phyloP scores from a whole-genome alignment of 1,284 basidiomycete genomes.

The Heterobasidion irregulare region DNA sequence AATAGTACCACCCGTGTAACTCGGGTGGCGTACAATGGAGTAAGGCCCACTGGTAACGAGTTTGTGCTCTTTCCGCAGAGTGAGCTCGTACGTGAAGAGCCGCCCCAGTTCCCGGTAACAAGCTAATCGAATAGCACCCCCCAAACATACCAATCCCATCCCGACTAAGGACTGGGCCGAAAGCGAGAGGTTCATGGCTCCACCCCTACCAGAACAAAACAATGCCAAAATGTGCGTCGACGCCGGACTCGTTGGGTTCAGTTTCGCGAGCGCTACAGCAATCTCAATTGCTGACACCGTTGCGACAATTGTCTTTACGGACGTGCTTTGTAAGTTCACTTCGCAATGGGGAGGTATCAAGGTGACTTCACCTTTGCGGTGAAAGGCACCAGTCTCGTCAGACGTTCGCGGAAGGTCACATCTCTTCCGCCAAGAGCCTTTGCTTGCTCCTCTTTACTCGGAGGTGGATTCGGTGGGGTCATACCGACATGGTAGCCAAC shows the following conservation, averaged over 20 bases:
- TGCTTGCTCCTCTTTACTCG: neutral
- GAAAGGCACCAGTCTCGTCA: neutral
- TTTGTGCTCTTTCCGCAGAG: constrained; percentile 43
- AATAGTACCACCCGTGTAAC: constrained; percentile 18
- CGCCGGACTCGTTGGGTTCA: neutral
- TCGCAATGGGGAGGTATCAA: neutral
- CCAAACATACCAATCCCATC: constrained; percentile 36
- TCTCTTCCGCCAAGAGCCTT: neutral
- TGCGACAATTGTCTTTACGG: neutral
- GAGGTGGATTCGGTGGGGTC: constrained; percentile 1
- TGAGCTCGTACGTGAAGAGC: constrained; percentile 57
- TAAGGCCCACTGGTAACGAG: constrained; percentile 50
- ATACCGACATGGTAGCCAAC: neutral
- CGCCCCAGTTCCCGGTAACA: constrained; percentile 36
- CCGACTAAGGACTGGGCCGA: constrained; percentile 42
- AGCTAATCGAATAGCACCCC: constrained; percentile 28
- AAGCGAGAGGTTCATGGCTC: neutral
- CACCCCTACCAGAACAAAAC: neutral
- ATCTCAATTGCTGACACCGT: neutral
- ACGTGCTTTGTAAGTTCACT: neutral
- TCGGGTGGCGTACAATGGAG: constrained; percentile 33
- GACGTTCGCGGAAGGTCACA: neutral
- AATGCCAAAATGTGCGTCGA: neutral
- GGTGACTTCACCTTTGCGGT: neutral
- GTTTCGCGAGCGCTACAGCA: neutral